Conservation (phyloP, 2,329 filamentous ascomycete genomes). For the Xylaria sp. region DNA sequence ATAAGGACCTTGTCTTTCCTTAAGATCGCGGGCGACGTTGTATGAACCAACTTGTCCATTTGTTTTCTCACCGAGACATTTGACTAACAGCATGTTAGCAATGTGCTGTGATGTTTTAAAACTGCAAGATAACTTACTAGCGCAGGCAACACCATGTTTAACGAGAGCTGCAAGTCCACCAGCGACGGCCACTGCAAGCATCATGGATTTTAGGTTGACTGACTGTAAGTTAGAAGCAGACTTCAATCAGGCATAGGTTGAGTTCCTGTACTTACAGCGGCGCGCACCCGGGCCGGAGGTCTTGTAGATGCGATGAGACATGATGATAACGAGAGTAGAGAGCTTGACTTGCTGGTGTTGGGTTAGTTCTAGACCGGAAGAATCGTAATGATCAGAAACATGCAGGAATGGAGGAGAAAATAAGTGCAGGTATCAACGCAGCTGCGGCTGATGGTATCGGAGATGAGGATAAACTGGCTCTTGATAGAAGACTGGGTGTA, state of each 20-base stretch:
- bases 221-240: slow-evolving; percentile 1
- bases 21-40: background rate
- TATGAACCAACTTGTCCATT: background rate
- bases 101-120: background rate
- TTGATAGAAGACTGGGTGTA: background rate
- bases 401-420: background rate
- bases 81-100: slow-evolving; percentile 5
- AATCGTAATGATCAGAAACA: background rate
- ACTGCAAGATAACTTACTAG: slow-evolving; percentile 7
- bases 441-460: background rate
- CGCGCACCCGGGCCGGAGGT: background rate
- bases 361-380: background rate
- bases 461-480: background rate
- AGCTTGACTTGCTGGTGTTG: background rate
- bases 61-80: background rate
- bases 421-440: background rate
- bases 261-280: slow-evolving; percentile 15
- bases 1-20: slow-evolving; percentile 23
- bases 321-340: background rate
- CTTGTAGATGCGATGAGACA: slow-evolving; percentile 1
- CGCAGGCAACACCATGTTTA: background rate
- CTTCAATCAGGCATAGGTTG: background rate
- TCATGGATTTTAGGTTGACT: slow-evolving; percentile 15
- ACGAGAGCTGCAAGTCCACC: background rate
- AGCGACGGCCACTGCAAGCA: background rate